Evolutionary conservation across 1,284 basidiomycete species (phyloP).

Genomic region (Moesziomyces antarcticus): DNA sequence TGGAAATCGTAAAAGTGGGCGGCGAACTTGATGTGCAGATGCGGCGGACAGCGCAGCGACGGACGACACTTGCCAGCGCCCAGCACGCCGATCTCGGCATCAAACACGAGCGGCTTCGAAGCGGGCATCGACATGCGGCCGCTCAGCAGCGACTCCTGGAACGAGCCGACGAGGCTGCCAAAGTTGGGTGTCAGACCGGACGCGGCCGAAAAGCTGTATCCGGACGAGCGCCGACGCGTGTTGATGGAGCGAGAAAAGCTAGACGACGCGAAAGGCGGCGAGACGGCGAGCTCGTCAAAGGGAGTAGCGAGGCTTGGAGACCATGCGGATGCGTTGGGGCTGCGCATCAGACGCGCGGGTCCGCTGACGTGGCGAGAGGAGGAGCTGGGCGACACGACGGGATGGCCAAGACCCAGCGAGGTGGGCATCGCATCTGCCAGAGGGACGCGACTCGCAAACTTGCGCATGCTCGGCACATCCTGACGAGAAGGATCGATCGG

Average conservation of each 20-base stretch:
- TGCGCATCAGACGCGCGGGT: slow-evolving; percentile 27
- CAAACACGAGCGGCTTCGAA: slow-evolving; percentile 66
- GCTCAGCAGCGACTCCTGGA: slow-evolving; percentile 67
- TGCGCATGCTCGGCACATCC: too few species aligned
- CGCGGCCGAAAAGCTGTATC: slow-evolving; percentile 17
- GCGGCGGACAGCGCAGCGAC: slow-evolving; percentile 63
- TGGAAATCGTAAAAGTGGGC: slow-evolving; percentile 66
- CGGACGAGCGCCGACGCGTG: slow-evolving; percentile 36
- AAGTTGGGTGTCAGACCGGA: slow-evolving; percentile 41
- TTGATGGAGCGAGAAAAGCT: slow-evolving; percentile 29
- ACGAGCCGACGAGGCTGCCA: slow-evolving; percentile 66
- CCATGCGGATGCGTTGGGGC: slow-evolving; percentile 15
- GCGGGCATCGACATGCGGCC: slow-evolving; percentile 66
- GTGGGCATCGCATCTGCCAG: not conserved
- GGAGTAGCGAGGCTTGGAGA: slow-evolving; percentile 3
- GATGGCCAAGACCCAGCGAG: not conserved
- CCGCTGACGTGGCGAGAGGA: slow-evolving; percentile 34
- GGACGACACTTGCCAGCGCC: slow-evolving; percentile 49
- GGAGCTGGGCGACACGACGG: slow-evolving; percentile 1
- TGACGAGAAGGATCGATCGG: too few species aligned
- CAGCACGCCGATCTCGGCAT: slow-evolving; percentile 67
- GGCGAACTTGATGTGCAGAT: slow-evolving; percentile 65
- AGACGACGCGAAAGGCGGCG: slow-evolving; percentile 21
- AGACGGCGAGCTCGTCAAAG: slow-evolving; percentile 14
- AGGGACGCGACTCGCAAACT: not conserved